Conservation (phyloP, 805 yeast genomes). For the Yarrowia alimentaria region DNA sequence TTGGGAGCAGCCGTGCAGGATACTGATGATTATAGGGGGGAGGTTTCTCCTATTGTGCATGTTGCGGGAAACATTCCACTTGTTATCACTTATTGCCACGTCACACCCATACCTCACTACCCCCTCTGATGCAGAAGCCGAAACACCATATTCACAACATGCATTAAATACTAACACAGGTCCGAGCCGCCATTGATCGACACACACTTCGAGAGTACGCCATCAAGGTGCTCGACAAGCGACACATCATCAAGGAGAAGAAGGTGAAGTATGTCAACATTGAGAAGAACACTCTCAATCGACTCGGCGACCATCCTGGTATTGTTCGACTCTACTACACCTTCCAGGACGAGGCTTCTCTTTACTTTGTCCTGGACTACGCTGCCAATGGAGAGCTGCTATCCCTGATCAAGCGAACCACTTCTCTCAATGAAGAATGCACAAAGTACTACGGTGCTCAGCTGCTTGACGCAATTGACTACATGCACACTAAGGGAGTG, state of each 20-base stretch:
- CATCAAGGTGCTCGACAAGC: conserved; percentile 83
- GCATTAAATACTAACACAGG: conserved; percentile 27
- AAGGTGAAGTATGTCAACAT: conserved; percentile 95
- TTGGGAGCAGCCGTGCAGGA: too few species aligned
- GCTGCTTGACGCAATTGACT: conserved; percentile 83
- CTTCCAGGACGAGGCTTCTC: conserved; percentile 83
- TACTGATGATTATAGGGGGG: too few species aligned
- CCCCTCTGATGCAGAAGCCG: too few species aligned
- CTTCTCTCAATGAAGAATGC: conserved; percentile 72
- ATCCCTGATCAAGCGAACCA: conserved; percentile 60
- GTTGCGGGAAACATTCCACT: too few species aligned
- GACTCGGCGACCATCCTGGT: conserved; percentile 92
- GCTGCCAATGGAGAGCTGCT: conserved; percentile 95
- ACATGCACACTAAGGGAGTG: conserved; percentile 84
- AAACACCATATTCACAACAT: too few species aligned
- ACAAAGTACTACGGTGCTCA: conserved; percentile 81
- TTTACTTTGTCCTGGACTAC: conserved; percentile 89
- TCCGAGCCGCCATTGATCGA: conserved; percentile 77
- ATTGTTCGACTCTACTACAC: conserved; percentile 89
- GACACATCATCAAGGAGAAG: conserved; percentile 90
- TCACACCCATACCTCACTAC: too few species aligned
- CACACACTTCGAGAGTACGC: conserved; percentile 79
- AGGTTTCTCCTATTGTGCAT: too few species aligned
- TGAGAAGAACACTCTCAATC: conserved; percentile 84
- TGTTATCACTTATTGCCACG: too few species aligned